These are phyloP conservation scores for Plasmodium relictum DNA, from an alignment of 169 alveolate genomes.

Conservation along the genomic window DNA sequence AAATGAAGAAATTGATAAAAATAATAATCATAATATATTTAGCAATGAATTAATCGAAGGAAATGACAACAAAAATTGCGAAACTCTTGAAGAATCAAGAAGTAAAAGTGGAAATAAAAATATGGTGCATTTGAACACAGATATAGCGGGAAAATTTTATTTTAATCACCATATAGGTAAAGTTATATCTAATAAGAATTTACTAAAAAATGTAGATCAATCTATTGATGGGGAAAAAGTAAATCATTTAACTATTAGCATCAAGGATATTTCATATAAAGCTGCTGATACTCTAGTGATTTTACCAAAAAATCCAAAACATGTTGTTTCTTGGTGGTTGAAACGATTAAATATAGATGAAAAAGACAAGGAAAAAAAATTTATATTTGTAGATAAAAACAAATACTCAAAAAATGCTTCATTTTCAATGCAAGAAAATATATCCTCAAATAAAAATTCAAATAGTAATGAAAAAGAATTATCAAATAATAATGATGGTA, in stretches of 20 bases:
- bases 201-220: conserved; percentile 37
- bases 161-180: conserved; percentile 66
- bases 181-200: conserved; percentile 39
- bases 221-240: conserved; percentile 31
- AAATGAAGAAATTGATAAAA: conserved; percentile 22
- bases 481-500: neutral
- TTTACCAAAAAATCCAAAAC: conserved; percentile 80
- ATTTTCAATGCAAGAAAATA: conserved; percentile 1
- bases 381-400: conserved; percentile 82
- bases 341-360: conserved; percentile 65
- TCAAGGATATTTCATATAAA: conserved; percentile 44
- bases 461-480: neutral
- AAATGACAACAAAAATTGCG: conserved; percentile 2
- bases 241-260: conserved; percentile 36
- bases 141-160: conserved; percentile 79
- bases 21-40: neutral
- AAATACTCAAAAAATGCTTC: conserved; percentile 10
- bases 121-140: conserved; percentile 35
- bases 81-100: conserved; percentile 27
- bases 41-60: neutral
- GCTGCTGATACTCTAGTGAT: conserved; percentile 85
- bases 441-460: conserved; percentile 76
- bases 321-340: conserved; percentile 74
- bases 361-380: conserved; percentile 75
- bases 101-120: conserved; percentile 63